Evolutionary conservation across 2,329 filamentous ascomycete species (phyloP).

Genomic region (Emergomyces orientalis): DNA sequence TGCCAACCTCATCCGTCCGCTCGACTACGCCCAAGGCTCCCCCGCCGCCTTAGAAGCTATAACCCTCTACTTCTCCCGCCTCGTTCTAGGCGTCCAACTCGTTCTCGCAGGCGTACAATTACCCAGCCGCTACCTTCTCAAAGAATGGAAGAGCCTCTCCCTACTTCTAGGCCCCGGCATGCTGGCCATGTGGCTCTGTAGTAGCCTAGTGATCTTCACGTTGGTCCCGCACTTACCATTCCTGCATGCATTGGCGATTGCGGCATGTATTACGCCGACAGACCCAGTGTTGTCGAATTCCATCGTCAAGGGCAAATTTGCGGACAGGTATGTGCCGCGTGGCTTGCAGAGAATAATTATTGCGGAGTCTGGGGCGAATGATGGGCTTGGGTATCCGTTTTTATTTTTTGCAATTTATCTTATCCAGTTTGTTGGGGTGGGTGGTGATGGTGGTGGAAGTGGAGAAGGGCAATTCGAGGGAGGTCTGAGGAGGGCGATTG

Average conservation of each 20-base stretch:
- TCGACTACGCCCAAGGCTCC: constrained; percentile 59
- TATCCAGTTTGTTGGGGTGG: constrained; percentile 61
- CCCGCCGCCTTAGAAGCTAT: constrained; percentile 56
- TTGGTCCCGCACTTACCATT: constrained; percentile 63
- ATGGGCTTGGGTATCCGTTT: constrained; percentile 82
- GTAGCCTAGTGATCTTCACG: constrained; percentile 68
- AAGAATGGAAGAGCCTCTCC: constrained; percentile 66
- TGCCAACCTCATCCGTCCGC: constrained; percentile 63
- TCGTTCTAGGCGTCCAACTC: constrained; percentile 83
- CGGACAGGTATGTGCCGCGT: constrained; percentile 78
- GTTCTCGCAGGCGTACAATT: constrained; percentile 82
- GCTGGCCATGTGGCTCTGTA: constrained; percentile 76
- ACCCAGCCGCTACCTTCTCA: constrained; percentile 68
- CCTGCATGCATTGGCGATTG: constrained; percentile 69
- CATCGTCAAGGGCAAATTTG: constrained; percentile 89
- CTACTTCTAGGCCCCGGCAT: constrained; percentile 76
- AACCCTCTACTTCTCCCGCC: constrained; percentile 73
- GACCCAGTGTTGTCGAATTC: constrained; percentile 81
- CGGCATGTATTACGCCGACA: constrained; percentile 82
- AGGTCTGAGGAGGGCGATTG: constrained; percentile 58
- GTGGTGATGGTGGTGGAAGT: constrained; percentile 14
- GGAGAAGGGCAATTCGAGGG: constrained; percentile 45
- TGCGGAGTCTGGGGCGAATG: constrained; percentile 78
- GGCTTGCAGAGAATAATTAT: constrained; percentile 71
- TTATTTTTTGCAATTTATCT: constrained; percentile 76